Conservation (phyloP, 495 filamentous ascomycete genomes). For the Glonium stellatum region DNA sequence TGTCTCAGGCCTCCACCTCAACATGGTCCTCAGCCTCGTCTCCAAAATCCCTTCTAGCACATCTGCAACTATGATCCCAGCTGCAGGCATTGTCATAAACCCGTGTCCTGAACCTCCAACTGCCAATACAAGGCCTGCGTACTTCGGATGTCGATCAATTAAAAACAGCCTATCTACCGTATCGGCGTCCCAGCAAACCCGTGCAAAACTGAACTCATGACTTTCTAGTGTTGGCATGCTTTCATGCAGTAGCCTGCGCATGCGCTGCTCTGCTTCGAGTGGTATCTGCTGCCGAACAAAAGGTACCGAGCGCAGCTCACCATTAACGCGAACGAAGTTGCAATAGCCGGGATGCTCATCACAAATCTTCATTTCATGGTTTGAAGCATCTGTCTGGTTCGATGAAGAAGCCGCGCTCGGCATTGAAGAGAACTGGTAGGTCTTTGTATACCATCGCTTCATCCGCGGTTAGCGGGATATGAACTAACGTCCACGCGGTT, state of each 20-base stretch:
- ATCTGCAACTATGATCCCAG: constrained; percentile 45
- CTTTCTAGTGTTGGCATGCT: constrained; percentile 47
- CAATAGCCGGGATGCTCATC: constrained; percentile 53
- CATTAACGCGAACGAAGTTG: constrained; percentile 37
- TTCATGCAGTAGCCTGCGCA: constrained; percentile 41
- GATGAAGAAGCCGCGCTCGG: constrained; percentile 51
- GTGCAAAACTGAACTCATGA: constrained; percentile 43
- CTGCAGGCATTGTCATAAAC: constrained; percentile 46
- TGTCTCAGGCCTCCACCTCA: constrained; percentile 48
- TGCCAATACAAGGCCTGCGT: constrained; percentile 41
- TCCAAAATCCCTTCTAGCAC: constrained; percentile 41
- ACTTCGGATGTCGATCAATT: constrained; percentile 41
- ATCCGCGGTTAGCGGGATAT: constrained; percentile 43
- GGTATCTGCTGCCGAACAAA: constrained; percentile 47
- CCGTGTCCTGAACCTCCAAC: constrained; percentile 48
- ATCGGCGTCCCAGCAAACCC: constrained; percentile 52
- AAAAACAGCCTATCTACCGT: constrained; percentile 47
- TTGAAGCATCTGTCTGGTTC: constrained; percentile 44
- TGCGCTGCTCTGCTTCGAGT: constrained; percentile 38
- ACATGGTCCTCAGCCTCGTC: constrained; percentile 36
- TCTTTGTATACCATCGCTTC: constrained; percentile 41
- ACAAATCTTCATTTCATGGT: constrained; percentile 48
- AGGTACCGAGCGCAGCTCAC: constrained; percentile 36
- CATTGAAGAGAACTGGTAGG: constrained; percentile 47
- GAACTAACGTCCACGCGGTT: constrained; percentile 49